Evolutionary conservation across 495 filamentous ascomycete genomes (phyloP), one percentile per base, ranked within the genome.

Genomic region (Alectoria sarmentosa): DNA sequence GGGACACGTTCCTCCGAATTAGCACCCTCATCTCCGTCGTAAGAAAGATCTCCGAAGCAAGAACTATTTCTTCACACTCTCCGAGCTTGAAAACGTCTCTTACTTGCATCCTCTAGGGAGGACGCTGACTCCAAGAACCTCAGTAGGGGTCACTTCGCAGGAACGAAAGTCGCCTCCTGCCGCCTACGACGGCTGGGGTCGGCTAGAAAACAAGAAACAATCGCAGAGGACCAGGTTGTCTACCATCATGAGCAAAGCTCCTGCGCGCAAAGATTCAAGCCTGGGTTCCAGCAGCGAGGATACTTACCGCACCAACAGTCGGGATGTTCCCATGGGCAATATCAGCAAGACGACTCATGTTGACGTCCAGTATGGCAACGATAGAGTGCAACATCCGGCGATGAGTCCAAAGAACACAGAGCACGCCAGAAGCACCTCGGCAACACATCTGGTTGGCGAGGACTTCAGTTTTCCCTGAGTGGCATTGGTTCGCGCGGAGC

Each of bases 281-380:
- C 28, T 36, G 15, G 37, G 36, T 5, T 57, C 52, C 14, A 54
- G 49, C n/a, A 54, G 49, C 23, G 46, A 65, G 38, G 17, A n/a
- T 23, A 30, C 44, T 3, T 65, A 54, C 36, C 56, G 63, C 14
- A 61, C 30, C 13, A 41, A 55, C 30, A 38, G 44, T 17, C 57
- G 49, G 23, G 49, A 61, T 41, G 23, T 65, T 8, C 58, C 64
- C 0, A 42, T 65, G 26, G 64, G 57, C 17, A 44, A 41, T n/a
- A 65, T 65, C n/a, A 55, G 34, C 64, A 65, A 65, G 38, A 65
- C 64, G 4, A 65, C 17, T n/a, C 23, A 54, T 38, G 58, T 65
- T 23, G 37, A 54, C 34, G 26, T 65, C 3, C 39, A 42, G 34
- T 65, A 65, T 39, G 58, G 19, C 64, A 36, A 65, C 36, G 28